phyloP scores from a whole-genome alignment of 164 flowering plant species.

The Taxillus chinensis region DNA sequence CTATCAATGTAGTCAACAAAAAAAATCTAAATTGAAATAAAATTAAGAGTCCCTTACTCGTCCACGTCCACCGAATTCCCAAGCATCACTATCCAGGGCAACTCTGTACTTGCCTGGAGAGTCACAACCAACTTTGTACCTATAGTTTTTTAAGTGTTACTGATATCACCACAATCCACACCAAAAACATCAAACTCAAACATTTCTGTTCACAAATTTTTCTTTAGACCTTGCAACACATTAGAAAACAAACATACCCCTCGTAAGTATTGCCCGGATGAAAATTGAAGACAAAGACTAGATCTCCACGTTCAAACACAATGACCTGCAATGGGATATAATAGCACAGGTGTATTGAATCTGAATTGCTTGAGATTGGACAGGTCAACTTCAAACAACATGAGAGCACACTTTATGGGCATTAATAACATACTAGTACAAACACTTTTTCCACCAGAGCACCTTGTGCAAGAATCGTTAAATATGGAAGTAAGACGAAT shows the following conservation, averaged over 20 bases:
- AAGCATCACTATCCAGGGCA: constrained; percentile 91
- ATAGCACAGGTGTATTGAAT: background rate
- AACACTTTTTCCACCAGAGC: too few species aligned
- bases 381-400: background rate
- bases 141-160: constrained; percentile 13
- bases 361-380: background rate
- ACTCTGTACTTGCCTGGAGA: constrained; percentile 89
- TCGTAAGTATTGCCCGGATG: constrained; percentile 81
- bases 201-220: too few species aligned
- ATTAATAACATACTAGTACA: background rate
- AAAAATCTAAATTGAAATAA: too few species aligned
- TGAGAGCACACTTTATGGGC: background rate
- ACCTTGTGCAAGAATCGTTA: too few species aligned
- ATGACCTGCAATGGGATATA: constrained; percentile 52
- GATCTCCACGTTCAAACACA: constrained; percentile 89
- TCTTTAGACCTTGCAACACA: background rate
- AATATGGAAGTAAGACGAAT: too few species aligned
- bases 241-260: constrained; percentile 39
- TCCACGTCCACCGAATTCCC: constrained; percentile 90
- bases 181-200: too few species aligned
- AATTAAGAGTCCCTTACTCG: constrained; percentile 45
- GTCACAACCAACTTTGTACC: constrained; percentile 95
- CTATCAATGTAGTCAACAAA: too few species aligned
- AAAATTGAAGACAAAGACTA: constrained; percentile 91
- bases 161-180: too few species aligned